Evolutionary conservation across 2,329 filamentous ascomycete genomes (phyloP).

Genomic region (Penicillium olsonii): DNA sequence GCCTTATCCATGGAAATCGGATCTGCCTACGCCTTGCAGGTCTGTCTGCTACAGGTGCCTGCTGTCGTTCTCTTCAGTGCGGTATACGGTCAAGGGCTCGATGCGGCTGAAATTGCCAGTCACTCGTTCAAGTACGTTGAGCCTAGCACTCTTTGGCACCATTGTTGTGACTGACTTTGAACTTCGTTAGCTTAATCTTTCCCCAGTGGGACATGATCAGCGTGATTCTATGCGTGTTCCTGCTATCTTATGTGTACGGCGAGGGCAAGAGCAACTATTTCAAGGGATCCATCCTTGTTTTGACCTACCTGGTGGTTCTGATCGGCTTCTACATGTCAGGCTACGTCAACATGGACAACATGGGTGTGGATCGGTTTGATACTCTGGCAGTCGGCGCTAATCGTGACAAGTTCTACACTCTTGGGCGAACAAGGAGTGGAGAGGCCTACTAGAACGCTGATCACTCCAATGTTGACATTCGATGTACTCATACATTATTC

Average conservation of each 20-base stretch:
- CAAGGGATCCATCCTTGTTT: conserved; percentile 91
- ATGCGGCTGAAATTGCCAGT: conserved; percentile 53
- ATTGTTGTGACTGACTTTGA: conserved; percentile 17
- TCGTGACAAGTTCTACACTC: conserved; percentile 43
- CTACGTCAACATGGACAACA: conserved; percentile 56
- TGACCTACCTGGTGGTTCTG: conserved; percentile 90
- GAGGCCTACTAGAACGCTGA: conserved; percentile 32
- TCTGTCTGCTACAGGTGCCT: conserved; percentile 91
- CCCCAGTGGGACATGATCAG: conserved; percentile 99
- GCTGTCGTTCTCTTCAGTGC: conserved; percentile 90
- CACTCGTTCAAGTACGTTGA: conserved; percentile 55
- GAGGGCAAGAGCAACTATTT: conserved; percentile 99
- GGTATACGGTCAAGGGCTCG: conserved; percentile 62
- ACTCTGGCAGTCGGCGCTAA: conserved; percentile 45
- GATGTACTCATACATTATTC: background rate
- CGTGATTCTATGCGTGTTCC: conserved; percentile 91
- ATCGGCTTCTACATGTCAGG: conserved; percentile 87
- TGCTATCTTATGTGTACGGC: conserved; percentile 95
- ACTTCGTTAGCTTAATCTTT: conserved; percentile 72
- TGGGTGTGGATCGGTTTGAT: conserved; percentile 51
- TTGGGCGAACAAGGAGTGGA: conserved; percentile 41
- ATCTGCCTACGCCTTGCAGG: conserved; percentile 93
- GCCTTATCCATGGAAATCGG: conserved; percentile 98
- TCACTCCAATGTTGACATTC: background rate
- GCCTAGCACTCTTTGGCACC: conserved; percentile 3